These are phyloP conservation scores for Schizosaccharomyces lindneri DNA, from an alignment of 805 yeast genomes.

Conservation along the genomic window DNA sequence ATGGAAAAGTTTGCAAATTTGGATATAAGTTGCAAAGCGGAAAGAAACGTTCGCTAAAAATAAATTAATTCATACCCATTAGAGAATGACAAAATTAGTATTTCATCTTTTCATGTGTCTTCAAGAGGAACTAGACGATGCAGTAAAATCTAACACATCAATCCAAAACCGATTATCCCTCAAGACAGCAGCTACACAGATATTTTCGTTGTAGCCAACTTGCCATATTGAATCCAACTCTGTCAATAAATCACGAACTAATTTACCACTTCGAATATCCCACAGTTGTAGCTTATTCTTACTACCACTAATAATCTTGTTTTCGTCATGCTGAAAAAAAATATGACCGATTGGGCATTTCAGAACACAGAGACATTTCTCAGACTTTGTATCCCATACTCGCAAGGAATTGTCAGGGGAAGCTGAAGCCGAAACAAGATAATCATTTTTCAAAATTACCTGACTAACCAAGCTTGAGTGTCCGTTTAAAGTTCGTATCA, in stretches of 20 bases:
- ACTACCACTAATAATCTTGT: slow-evolving; percentile 18
- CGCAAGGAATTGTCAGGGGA: slow-evolving; percentile 47
- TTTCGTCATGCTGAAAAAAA: slow-evolving; percentile 17
- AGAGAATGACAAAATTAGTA: too few species aligned
- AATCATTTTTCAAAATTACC: slow-evolving; percentile 44
- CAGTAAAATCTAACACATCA: slow-evolving; percentile 25
- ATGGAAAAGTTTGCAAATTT: too few species aligned
- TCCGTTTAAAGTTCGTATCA: slow-evolving; percentile 47
- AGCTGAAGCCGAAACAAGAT: slow-evolving; percentile 62
- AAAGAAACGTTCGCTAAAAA: too few species aligned
- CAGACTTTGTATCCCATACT: slow-evolving; percentile 58
- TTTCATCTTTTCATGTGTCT: too few species aligned
- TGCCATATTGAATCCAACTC: slow-evolving; percentile 88
- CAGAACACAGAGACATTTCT: slow-evolving; percentile 45
- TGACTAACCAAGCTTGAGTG: slow-evolving; percentile 90
- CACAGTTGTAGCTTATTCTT: slow-evolving; percentile 19
- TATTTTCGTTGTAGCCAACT: slow-evolving; percentile 57
- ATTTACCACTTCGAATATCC: slow-evolving; percentile 1
- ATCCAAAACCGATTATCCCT: slow-evolving; percentile 42
- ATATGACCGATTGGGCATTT: slow-evolving; percentile 23
- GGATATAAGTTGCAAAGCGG: too few species aligned
- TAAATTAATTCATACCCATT: too few species aligned
- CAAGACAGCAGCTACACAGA: slow-evolving; percentile 82
- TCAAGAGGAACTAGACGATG: background rate
- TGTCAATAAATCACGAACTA: slow-evolving; percentile 15